Conservation (phyloP, 2,329 filamentous ascomycete genomes). For the Fusarium sp. region DNA sequence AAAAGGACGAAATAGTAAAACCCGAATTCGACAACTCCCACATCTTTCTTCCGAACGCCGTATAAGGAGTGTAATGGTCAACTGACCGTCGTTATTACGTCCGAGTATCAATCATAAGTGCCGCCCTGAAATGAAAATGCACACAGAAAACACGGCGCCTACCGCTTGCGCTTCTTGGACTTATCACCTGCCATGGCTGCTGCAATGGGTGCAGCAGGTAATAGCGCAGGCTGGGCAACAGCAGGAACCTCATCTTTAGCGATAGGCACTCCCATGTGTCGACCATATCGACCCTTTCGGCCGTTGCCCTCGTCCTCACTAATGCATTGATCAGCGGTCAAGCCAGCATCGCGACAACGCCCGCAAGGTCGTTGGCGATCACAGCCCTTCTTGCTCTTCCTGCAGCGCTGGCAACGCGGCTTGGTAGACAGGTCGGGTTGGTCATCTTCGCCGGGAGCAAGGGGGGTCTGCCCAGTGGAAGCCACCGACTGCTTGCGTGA, state of each 20-base stretch:
- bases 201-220: slow-evolving; percentile 58
- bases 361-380: slow-evolving; percentile 96
- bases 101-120: slow-evolving; percentile 45
- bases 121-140: slow-evolving; percentile 25
- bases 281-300: slow-evolving; percentile 89
- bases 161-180: slow-evolving; percentile 72
- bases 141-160: slow-evolving; percentile 31
- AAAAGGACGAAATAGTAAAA: slow-evolving; percentile 30
- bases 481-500: slow-evolving; percentile 81
- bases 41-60: slow-evolving; percentile 49
- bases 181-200: slow-evolving; percentile 59
- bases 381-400: slow-evolving; percentile 99
- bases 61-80: slow-evolving; percentile 54
- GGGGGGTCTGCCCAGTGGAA: slow-evolving; percentile 62
- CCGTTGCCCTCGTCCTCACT: slow-evolving; percentile 98
- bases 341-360: slow-evolving; percentile 94
- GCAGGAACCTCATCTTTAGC: slow-evolving; percentile 64
- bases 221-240: slow-evolving; percentile 53
- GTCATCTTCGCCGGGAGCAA: slow-evolving; percentile 80
- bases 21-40: slow-evolving; percentile 44
- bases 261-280: slow-evolving; percentile 75
- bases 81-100: slow-evolving; percentile 54
- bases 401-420: slow-evolving; percentile 96
- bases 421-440: slow-evolving; percentile 93
- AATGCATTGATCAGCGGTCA: slow-evolving; percentile 91